These are phyloP conservation scores for Pythium apleroticum DNA, from an alignment of 352 stramenopile species.

Conservation along the genomic window DNA sequence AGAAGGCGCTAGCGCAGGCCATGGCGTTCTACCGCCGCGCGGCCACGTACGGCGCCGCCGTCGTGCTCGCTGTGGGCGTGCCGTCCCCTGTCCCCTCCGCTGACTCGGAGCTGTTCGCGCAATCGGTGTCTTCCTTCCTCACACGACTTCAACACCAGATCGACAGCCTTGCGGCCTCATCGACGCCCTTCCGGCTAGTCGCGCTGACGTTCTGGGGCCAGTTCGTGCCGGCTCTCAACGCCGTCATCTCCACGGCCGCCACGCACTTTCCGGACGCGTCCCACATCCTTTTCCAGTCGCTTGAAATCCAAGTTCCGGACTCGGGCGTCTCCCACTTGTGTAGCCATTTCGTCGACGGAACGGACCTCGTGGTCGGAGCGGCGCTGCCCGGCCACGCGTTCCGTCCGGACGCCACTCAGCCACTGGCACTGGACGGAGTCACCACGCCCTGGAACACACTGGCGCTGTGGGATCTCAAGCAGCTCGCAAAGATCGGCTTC, in stretches of 20 bases:
- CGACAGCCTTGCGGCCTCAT: slow-evolving; percentile 11
- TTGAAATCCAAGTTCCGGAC: slow-evolving; percentile 82
- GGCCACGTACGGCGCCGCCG: slow-evolving; percentile 43
- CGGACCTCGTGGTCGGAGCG: slow-evolving; percentile 90
- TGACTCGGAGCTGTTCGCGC: slow-evolving; percentile 32
- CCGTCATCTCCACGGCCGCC: slow-evolving; percentile 76
- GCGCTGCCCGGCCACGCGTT: slow-evolving; percentile 84
- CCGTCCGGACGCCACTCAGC: slow-evolving; percentile 34
- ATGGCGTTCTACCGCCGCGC: slow-evolving; percentile 50
- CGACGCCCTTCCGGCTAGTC: slow-evolving; percentile 63
- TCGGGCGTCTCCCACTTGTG: slow-evolving; percentile 57
- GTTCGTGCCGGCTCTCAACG: slow-evolving; percentile 96
- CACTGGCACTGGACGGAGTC: slow-evolving; percentile 74
- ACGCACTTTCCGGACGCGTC: slow-evolving; percentile 47
- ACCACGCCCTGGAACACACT: slow-evolving; percentile 97
- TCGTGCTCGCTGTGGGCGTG: slow-evolving; percentile 60
- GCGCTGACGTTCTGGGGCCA: slow-evolving; percentile 93
- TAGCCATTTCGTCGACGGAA: slow-evolving; percentile 60
- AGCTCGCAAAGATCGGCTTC: slow-evolving; percentile 91
- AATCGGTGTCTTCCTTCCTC: slow-evolving; percentile 47
- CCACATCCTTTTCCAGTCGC: slow-evolving; percentile 88
- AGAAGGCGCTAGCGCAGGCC: slow-evolving; percentile 47
- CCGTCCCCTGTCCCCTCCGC: slow-evolving; percentile 24
- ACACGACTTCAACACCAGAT: slow-evolving; percentile 31
- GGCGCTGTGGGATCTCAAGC: slow-evolving; percentile 91